phyloP scores from a whole-genome alignment of 768 basidiomycete genomes.

The Collybia sp. region DNA sequence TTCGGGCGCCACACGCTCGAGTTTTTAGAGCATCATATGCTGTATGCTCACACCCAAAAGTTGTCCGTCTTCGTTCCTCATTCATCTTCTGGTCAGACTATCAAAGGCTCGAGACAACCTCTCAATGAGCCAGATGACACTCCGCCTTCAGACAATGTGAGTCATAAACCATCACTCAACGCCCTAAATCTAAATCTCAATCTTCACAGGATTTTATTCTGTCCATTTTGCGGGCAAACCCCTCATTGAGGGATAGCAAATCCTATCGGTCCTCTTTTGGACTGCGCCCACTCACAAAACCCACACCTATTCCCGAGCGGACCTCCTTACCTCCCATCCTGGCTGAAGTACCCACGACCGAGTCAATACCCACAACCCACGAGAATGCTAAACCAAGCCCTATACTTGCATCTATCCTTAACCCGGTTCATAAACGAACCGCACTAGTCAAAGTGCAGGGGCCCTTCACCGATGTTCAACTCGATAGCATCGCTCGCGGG shows the following conservation, averaged over 20 bases:
- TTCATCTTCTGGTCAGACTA: slow-evolving; percentile 29
- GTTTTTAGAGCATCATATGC: slow-evolving; percentile 52
- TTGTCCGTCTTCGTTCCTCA: slow-evolving; percentile 6
- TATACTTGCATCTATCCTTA: slow-evolving; percentile 69
- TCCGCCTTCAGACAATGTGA: slow-evolving; percentile 47
- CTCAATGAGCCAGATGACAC: slow-evolving; percentile 31
- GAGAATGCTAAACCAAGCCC: slow-evolving; percentile 42
- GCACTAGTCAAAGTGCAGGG: slow-evolving; percentile 97
- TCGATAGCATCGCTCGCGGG: slow-evolving; percentile 90
- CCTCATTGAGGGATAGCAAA: slow-evolving; percentile 85
- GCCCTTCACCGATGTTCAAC: slow-evolving; percentile 88
- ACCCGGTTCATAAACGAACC: slow-evolving; percentile 80
- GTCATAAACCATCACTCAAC: slow-evolving; percentile 9
- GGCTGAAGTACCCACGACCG: slow-evolving; percentile 18
- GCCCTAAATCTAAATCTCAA: neutral
- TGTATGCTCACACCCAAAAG: slow-evolving; percentile 28
- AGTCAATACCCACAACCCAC: slow-evolving; percentile 28
- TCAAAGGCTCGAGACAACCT: slow-evolving; percentile 31
- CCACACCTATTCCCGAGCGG: slow-evolving; percentile 17
- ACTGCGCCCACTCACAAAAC: slow-evolving; percentile 43
- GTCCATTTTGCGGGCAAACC: slow-evolving; percentile 89
- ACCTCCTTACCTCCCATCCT: slow-evolving; percentile 22
- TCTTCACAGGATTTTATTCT: slow-evolving; percentile 85
- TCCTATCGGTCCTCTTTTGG: slow-evolving; percentile 93
- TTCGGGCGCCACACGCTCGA: slow-evolving; percentile 25